These are phyloP conservation scores for Fusarium sp. DNA, from an alignment of 2,329 filamentous ascomycete species.

Conservation along the genomic window DNA sequence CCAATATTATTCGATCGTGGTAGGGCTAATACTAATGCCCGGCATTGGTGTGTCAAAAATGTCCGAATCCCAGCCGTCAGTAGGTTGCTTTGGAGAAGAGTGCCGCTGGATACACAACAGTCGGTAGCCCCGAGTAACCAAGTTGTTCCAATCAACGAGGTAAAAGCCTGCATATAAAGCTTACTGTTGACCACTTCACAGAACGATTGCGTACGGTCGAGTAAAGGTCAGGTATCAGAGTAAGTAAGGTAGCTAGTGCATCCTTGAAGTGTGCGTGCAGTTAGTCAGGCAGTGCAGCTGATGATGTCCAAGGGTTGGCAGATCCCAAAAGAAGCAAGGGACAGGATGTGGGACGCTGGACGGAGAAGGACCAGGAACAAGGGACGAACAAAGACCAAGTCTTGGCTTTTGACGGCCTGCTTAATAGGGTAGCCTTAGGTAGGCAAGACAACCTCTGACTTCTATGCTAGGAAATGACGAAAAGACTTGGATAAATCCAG, in stretches of 20 bases:
- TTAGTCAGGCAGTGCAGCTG: conserved; percentile 11
- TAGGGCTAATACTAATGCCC: conserved; percentile 24
- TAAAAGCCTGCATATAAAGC: conserved; percentile 5
- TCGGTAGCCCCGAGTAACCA: conserved; percentile 28
- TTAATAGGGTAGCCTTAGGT: not conserved
- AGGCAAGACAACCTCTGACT: not conserved
- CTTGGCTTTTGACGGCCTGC: not conserved
- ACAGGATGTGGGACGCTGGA: conserved; percentile 31
- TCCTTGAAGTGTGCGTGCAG: not conserved
- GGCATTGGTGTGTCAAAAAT: conserved; percentile 29
- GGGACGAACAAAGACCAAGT: conserved; percentile 28
- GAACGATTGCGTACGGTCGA: conserved; percentile 3
- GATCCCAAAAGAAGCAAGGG: conserved; percentile 33
- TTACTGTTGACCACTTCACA: conserved; percentile 28
- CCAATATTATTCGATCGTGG: conserved; percentile 22
- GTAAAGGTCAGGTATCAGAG: conserved; percentile 18
- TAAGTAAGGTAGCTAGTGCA: not conserved
- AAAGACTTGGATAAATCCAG: not conserved
- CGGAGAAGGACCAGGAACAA: conserved; percentile 29
- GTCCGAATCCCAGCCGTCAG: conserved; percentile 24
- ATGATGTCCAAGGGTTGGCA: conserved; percentile 19
- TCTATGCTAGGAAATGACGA: not conserved
- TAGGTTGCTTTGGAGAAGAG: conserved; percentile 10
- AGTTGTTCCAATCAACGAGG: conserved; percentile 34
- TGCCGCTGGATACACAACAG: conserved; percentile 22